phyloP scores from a whole-genome alignment of 1,284 basidiomycete species.

The Rhodotorula sp. region DNA sequence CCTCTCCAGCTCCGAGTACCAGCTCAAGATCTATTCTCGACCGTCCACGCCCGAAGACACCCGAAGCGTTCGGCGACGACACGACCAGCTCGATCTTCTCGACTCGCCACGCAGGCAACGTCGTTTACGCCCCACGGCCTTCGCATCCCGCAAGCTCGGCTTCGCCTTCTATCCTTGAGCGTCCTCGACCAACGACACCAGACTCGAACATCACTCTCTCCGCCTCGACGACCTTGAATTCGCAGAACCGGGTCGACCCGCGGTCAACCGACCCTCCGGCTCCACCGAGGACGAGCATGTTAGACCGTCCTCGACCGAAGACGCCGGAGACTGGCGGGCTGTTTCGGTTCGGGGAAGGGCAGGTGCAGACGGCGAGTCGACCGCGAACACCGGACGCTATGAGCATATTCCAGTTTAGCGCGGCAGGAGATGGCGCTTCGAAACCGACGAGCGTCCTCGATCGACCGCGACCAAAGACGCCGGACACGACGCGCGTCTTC shows the following conservation, averaged over 20 bases:
- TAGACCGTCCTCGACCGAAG: too few relatives aligned
- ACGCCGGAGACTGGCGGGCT: too few relatives aligned
- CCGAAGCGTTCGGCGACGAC: not conserved
- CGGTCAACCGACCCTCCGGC: too few relatives aligned
- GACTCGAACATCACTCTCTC: not conserved
- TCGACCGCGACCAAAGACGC: not conserved
- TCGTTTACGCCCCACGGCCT: not conserved
- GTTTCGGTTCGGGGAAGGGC: too few relatives aligned
- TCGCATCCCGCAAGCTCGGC: not conserved
- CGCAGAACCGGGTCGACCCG: too few relatives aligned
- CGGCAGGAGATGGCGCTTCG: too few relatives aligned
- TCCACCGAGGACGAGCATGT: too few relatives aligned
- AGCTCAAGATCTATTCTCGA: not conserved
- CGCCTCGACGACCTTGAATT: too few relatives aligned
- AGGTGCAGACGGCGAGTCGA: too few relatives aligned
- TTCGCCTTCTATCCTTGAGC: conserved; percentile 1
- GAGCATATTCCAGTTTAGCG: too few relatives aligned
- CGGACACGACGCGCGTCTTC: not conserved
- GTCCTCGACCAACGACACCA: not conserved
- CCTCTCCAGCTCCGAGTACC: not conserved
- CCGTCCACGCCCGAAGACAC: not conserved
- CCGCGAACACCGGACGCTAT: too few relatives aligned
- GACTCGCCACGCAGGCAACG: not conserved
- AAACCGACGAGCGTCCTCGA: not conserved
- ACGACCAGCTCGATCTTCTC: not conserved